Conservation (phyloP, 2,329 filamentous ascomycete genomes). For the Septoria petroselini region DNA sequence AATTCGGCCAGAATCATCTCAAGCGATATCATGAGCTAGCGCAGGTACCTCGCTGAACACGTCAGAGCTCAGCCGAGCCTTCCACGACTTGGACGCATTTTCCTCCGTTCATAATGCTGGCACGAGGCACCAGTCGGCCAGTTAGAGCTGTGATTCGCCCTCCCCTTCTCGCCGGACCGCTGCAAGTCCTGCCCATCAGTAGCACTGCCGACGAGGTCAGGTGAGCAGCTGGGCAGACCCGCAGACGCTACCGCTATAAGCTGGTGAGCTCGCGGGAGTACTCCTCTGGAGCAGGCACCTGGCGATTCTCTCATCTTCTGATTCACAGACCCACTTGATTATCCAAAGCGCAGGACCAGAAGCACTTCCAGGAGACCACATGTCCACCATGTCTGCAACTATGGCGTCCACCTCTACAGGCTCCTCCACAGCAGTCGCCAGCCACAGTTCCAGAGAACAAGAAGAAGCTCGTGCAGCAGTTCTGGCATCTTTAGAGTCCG, state of each 20-base stretch:
- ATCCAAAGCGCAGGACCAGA: not conserved
- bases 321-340: not conserved
- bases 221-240: slow-evolving; percentile 15
- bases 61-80: slow-evolving; percentile 19
- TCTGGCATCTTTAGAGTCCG: slow-evolving; percentile 48
- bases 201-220: slow-evolving; percentile 17
- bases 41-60: slow-evolving; percentile 26
- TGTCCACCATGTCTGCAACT: not conserved
- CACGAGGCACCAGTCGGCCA: slow-evolving; percentile 11
- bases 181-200: slow-evolving; percentile 11
- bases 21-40: slow-evolving; percentile 13
- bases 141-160: slow-evolving; percentile 16
- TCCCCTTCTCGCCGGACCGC: slow-evolving; percentile 9
- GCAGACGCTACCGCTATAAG: not conserved
- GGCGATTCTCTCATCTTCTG: not conserved
- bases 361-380: too few relatives aligned
- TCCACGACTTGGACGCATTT: slow-evolving; percentile 4
- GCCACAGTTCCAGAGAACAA: slow-evolving; percentile 35
- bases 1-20: too few relatives aligned
- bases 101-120: slow-evolving; percentile 13
- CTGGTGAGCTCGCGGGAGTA: not conserved
- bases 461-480: slow-evolving; percentile 53
- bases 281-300: not conserved
- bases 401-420: slow-evolving; percentile 19
- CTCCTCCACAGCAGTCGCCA: slow-evolving; percentile 22